Base-by-base conservation (phyloP, 176 grass and related monocot species). In the Puccinellia tenuiflora region DNA sequence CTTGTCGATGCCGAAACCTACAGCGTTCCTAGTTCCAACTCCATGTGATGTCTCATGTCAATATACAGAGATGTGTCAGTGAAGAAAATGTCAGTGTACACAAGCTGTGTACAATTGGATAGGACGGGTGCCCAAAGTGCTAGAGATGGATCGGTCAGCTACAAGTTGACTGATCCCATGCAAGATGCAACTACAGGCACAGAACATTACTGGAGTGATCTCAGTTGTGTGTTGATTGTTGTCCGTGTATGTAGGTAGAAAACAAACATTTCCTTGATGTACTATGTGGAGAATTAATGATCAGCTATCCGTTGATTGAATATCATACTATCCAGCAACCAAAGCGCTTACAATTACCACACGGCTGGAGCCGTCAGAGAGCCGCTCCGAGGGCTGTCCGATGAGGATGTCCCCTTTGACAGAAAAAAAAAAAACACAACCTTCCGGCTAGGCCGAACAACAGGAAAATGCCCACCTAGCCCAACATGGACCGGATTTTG, bases 1-100 rank as follows among this genome's bases (percentile, higher is more conserved):
- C 81, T 94, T 15, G 88, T 94, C 28, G 22, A 91, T 11, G 78
- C 83, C 21, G 90, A 91, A 34, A 68, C 70, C 16, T 3, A 59
- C 9, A 29, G 3, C 12, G n/a, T 74, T 15, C 25, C 52, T 26
- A 62, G 53, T 17, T 84, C 76, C 7, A 66, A 60, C 22, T 87
- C 83, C 47, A 80, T 84, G 13, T 80, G 39, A 88, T 37, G 51
- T 9, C 24, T 6, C 4, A 21, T 48, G n/a, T 40, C 26, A 14
- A 54, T 55, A 43, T 35, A 18, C 5, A 22, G 40, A 62, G 3
- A 47, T 45, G 69, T 7, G 24, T 18, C 42, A 30, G 24, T 18
- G 24, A 30, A 18, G 7, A 15, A 47, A 48, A 18, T 26, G 28
- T 50, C n/a, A 18, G 50, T 39, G 35, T 35, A 46, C 5, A 39